Percentiles rank a stretch among this genome's conserved stretches.
phyloP scores from a whole-genome alignment of 495 filamentous ascomycete species.

The Penicillium cataractarum region DNA sequence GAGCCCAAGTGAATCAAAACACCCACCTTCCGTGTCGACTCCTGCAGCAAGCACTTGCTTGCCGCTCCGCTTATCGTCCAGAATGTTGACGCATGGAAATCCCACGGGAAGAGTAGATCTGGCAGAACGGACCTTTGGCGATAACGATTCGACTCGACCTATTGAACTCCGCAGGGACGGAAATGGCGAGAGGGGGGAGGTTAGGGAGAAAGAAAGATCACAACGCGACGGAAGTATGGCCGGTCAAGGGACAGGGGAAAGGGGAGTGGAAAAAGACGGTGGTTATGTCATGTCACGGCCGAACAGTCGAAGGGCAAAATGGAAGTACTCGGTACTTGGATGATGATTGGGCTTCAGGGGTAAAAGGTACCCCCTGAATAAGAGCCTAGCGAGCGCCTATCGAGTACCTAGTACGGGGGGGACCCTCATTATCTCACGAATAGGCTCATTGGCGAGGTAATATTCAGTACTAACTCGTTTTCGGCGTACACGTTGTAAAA shows the following conservation, averaged over 20 bases:
- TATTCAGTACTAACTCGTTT: neutral
- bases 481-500: neutral
- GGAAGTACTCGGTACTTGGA: constrained; percentile 5
- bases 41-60: constrained; percentile 60
- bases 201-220: constrained; percentile 11
- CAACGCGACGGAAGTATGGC: constrained; percentile 12
- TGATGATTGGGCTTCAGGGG: neutral
- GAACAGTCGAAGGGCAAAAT: neutral
- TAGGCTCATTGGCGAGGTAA: neutral
- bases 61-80: constrained; percentile 56
- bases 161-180: neutral
- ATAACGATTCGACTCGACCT: constrained; percentile 1
- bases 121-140: constrained; percentile 26
- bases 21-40: constrained; percentile 57
- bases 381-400: neutral
- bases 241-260: constrained; percentile 18
- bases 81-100: constrained; percentile 58
- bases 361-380: neutral
- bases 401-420: neutral
- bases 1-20: constrained; percentile 13
- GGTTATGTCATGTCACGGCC: constrained; percentile 25
- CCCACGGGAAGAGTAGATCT: constrained; percentile 34
- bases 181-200: neutral
- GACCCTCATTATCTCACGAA: neutral
- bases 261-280: constrained; percentile 19